Evolutionary conservation across 768 basidiomycete species (phyloP).

Genomic region (Hygrophoropsis aurantiaca): DNA sequence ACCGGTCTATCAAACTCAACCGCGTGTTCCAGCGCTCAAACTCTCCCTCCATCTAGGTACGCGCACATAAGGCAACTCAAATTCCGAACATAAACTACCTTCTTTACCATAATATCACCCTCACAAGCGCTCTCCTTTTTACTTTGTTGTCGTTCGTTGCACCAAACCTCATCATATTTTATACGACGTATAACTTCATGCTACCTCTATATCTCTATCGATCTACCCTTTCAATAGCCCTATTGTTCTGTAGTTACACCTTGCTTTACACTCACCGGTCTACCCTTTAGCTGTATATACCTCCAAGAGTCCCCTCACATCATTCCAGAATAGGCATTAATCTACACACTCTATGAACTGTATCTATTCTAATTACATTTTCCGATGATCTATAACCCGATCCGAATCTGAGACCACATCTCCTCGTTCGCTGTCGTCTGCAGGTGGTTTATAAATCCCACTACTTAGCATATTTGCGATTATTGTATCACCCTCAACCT

Average conservation of each 20-base stretch:
- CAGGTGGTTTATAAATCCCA: slow-evolving; percentile 55
- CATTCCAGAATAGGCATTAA: slow-evolving; percentile 26
- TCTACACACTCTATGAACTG: slow-evolving; percentile 27
- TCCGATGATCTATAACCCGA: not conserved
- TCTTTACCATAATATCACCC: slow-evolving; percentile 6
- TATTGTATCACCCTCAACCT: slow-evolving; percentile 42
- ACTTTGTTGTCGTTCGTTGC: slow-evolving; percentile 18
- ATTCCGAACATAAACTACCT: slow-evolving; percentile 14
- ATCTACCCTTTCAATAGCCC: slow-evolving; percentile 21
- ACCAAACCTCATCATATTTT: slow-evolving; percentile 18
- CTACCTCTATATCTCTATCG: slow-evolving; percentile 6
- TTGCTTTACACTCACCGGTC: slow-evolving; percentile 18
- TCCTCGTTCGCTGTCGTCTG: slow-evolving; percentile 35
- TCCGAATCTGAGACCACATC: not conserved
- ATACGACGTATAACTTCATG: slow-evolving; percentile 20
- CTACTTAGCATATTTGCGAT: slow-evolving; percentile 53
- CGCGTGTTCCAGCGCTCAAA: slow-evolving; percentile 11
- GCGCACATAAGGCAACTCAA: slow-evolving; percentile 14
- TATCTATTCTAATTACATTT: slow-evolving; percentile 14
- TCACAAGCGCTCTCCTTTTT: slow-evolving; percentile 15
- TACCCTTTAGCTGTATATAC: slow-evolving; percentile 28
- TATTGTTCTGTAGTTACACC: slow-evolving; percentile 23
- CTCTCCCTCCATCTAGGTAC: slow-evolving; percentile 10
- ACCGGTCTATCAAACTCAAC: slow-evolving; percentile 6
- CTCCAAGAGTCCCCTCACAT: slow-evolving; percentile 12